Percentiles rank a stretch among this genome's conserved stretches.
phyloP scores from a whole-genome alignment of 306 rosid genomes.

The Dryas drummondii region DNA sequence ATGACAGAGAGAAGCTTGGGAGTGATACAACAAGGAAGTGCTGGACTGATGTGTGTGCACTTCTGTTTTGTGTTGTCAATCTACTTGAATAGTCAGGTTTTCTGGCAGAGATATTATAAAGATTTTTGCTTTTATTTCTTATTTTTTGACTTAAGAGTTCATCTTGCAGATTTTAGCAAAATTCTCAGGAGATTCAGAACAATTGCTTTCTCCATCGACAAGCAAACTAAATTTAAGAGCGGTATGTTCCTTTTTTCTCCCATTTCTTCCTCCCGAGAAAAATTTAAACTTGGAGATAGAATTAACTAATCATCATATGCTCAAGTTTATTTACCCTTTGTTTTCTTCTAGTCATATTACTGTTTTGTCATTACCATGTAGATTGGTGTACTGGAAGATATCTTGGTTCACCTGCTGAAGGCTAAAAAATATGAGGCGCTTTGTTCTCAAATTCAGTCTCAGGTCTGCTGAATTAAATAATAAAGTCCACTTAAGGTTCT shows the following conservation, averaged over 20 bases:
- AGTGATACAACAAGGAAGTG: conserved; percentile 36
- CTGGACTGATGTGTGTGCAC: conserved; percentile 63
- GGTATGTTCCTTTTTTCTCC: conserved; percentile 37
- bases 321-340: conserved; percentile 6
- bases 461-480: conserved; percentile 53
- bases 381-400: conserved; percentile 71
- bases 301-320: conserved; percentile 11
- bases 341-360: conserved; percentile 7
- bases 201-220: conserved; percentile 58
- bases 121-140: neutral
- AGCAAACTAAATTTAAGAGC: conserved; percentile 49
- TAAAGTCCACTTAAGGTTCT: conserved; percentile 19
- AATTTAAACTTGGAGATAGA: conserved; percentile 16
- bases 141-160: conserved; percentile 21
- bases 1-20: conserved; percentile 41
- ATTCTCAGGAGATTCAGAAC: conserved; percentile 44
- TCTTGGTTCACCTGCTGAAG: conserved; percentile 51
- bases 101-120: conserved; percentile 3
- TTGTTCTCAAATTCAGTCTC: conserved; percentile 62
- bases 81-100: conserved; percentile 23
- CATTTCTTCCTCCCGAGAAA: neutral
- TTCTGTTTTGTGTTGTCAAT: conserved; percentile 8
- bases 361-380: conserved; percentile 27
- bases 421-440: conserved; percentile 56
- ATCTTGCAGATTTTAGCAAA: conserved; percentile 58